These are phyloP conservation scores for Penicillium rolfsii DNA, from an alignment of 2,329 filamentous ascomycete genomes.

Conservation along the genomic window DNA sequence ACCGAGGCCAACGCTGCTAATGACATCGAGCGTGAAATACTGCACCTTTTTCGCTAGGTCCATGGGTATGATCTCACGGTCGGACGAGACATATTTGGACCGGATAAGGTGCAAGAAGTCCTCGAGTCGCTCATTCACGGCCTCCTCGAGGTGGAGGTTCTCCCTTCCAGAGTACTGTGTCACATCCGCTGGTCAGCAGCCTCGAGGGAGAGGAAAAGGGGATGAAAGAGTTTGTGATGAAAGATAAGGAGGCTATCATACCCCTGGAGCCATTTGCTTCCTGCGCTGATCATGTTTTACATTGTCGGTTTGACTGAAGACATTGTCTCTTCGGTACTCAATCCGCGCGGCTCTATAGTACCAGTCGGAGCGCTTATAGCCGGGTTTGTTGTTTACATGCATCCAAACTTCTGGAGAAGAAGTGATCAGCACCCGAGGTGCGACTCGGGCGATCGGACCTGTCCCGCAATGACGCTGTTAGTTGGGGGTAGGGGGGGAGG, in stretches of 20 bases:
- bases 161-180: constrained; percentile 58
- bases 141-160: constrained; percentile 54
- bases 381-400: constrained; percentile 26
- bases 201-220: not conserved
- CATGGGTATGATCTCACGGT: constrained; percentile 37
- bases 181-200: not conserved
- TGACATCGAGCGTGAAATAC: constrained; percentile 61
- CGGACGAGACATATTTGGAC: constrained; percentile 48
- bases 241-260: constrained; percentile 12
- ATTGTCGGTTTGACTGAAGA: constrained; percentile 26
- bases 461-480: constrained; percentile 4
- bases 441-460: constrained; percentile 24
- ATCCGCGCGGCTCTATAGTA: constrained; percentile 22
- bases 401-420: constrained; percentile 26
- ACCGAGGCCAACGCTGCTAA: constrained; percentile 58
- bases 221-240: not conserved
- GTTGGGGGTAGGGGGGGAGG: not conserved
- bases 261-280: constrained; percentile 27
- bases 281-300: constrained; percentile 22
- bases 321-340: constrained; percentile 23
- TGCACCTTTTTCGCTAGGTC: constrained; percentile 55
- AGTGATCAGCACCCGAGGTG: constrained; percentile 22
- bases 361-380: constrained; percentile 26
- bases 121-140: constrained; percentile 54
- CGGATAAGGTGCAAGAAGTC: constrained; percentile 55